phyloP scores from a whole-genome alignment of 2,329 filamentous ascomycete genomes.

The Chaetothyriales sp. region DNA sequence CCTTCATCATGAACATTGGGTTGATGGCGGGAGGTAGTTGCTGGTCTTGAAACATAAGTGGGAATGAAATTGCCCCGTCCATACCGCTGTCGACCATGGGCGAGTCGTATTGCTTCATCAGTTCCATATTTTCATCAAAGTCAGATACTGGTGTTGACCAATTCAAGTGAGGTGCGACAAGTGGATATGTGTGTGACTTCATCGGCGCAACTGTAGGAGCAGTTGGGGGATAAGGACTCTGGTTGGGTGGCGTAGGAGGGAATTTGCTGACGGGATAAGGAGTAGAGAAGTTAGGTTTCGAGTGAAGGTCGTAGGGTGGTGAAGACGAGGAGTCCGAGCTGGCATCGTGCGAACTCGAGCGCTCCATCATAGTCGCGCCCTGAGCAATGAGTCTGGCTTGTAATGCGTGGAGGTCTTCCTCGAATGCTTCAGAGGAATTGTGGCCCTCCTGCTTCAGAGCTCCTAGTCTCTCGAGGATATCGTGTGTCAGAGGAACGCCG shows the following conservation, averaged over 20 bases:
- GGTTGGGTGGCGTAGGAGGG: slow-evolving; percentile 29
- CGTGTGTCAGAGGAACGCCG: slow-evolving; percentile 49
- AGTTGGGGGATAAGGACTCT: slow-evolving; percentile 24
- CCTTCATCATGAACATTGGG: slow-evolving; percentile 17
- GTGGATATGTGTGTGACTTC: slow-evolving; percentile 11
- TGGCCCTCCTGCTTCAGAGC: slow-evolving; percentile 42
- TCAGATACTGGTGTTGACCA: slow-evolving; percentile 12
- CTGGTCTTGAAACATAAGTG: slow-evolving; percentile 13
- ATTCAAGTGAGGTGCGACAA: slow-evolving; percentile 13
- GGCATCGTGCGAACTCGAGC: slow-evolving; percentile 43
- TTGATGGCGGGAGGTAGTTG: slow-evolving; percentile 14
- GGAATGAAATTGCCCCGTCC: slow-evolving; percentile 6
- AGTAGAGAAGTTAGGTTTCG: slow-evolving; percentile 10
- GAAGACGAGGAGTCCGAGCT: slow-evolving; percentile 44
- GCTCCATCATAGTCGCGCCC: slow-evolving; percentile 39
- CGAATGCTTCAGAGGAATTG: slow-evolving; percentile 37
- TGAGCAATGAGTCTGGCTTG: slow-evolving; percentile 42
- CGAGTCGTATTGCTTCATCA: slow-evolving; percentile 16
- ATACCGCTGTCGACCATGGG: slow-evolving; percentile 10
- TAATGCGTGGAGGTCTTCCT: slow-evolving; percentile 43
- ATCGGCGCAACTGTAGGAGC: slow-evolving; percentile 6
- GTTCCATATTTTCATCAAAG: slow-evolving; percentile 18
- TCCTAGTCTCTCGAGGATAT: slow-evolving; percentile 47
- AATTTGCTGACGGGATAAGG: slow-evolving; percentile 18
- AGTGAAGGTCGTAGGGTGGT: slow-evolving; percentile 20